Evolutionary conservation across 1,284 basidiomycete genomes (phyloP), one percentile per base, ranked within the genome.

Genomic region (Apiotrichum montevideense): DNA sequence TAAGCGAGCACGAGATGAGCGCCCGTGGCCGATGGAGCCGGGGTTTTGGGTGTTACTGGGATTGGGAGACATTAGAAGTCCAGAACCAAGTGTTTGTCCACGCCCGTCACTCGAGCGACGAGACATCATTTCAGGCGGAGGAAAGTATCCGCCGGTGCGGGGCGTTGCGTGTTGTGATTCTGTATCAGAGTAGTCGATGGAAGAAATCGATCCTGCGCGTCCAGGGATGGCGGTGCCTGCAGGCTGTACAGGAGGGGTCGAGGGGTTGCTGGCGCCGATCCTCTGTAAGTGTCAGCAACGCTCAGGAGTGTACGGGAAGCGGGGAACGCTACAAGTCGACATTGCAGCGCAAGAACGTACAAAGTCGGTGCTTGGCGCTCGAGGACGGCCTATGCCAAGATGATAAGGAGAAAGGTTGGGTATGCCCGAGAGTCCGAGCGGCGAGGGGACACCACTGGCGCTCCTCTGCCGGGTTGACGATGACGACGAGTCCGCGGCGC

Each of bases 141-240:
- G 54, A 32, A 59, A 59, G 46, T 59, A 59, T 35, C 48, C 29
- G 13, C 43, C 35, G 41, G 44, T 59, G 32, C 58, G 54, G 11
- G 58, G 58, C 15, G 58, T 59, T 4, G 57, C 57, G 35, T 54
- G 51, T 21, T 21, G 21, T 2, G 46, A 46, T 3, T 51, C 55
- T 9, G 9, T 14, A 33, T 53, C 45, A 7, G 44, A 40, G 13
- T 44, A 33, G 13, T 55, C 52, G 35, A 37, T 45, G 10, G 46
- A 49, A 21, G 53, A 44, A 13, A 55, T 43, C 2, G 53, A 55
- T 7, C 52, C 52, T n/a, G 52, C 35, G 10, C 52, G 52, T 3
- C 46, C 46, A 21, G 52, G 52, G 37, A 53, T 35, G 32, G 4
- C 21, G n/a, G 46, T 33, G n/a, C 52, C 52, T 35, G 33, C 33